Evolutionary conservation across 331 rosid genomes (phyloP), one percentile per base, ranked within the genome.

Genomic region (Prunus yedoensis): DNA sequence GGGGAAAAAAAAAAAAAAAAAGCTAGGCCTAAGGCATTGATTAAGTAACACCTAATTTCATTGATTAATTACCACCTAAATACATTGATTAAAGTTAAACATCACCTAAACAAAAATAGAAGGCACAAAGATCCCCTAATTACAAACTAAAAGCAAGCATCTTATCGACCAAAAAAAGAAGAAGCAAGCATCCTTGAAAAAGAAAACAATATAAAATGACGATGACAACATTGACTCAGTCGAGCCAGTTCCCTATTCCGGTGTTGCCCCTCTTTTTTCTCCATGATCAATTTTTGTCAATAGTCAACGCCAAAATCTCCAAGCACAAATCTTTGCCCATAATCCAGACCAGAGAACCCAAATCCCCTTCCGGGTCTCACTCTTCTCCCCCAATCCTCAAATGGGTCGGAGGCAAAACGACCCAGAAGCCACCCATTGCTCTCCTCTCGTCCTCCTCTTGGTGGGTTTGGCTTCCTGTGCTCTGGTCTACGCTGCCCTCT

Each of bases 341-440:
- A 65, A 83, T 79, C 66, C 14, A 43, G 47, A 27, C 20, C 23
- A 60, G 16, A 45, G 16, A 47, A 51, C 47, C 65, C 50, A 63
- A 68, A 80, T 74, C 75, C 68, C 20, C 10, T 59, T 81, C 87
- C 70, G 79, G 80, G 80, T 82, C 79, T 64, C 45, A 41, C 30
- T 72, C 77, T 67, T 84, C 77, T 23, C 49, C 65, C 52, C 17
- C 50, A 58, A 75, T 63, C 77, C 81, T 58, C 47, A 21, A 77
- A 94, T 94, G 98, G 95, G 88, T 85, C 97, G 96, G 30, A 89
- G 84, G 78, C 79, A 67, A 52, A 79, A 4, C 28, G 95, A 85
- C 70, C 69, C 79, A 2, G 91, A 69, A 70, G 12, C 88, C 54
- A 17, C 83, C 74, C 74, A 79, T 47, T 68, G 25, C 28, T 74